Base-by-base conservation (phyloP, 176 grass and related monocot species). In the Eleusine coracana region DNA sequence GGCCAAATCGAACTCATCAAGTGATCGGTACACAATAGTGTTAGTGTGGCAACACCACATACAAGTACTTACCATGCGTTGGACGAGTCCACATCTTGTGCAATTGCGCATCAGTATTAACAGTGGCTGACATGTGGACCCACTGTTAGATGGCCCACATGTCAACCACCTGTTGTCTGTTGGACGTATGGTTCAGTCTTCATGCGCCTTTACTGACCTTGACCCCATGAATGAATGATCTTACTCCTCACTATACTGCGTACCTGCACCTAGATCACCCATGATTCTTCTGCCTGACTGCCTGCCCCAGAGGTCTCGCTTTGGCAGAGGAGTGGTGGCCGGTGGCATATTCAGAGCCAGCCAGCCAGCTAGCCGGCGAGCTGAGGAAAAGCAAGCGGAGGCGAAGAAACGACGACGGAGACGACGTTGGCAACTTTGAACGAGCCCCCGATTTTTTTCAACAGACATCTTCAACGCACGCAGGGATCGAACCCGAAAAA, bases 371-470 rank as follows among this genome's bases (percentile, higher is more conserved):
- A 13, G 59, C 63, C 63, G 13, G 28, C 6, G 39, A 68, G 73
- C 14, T 10, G 7, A 6, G 21, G 67, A 58, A 34, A 46, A 28
- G 39, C 7, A 3, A 52, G 50, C 14, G 2, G 63, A 68, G 63
- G 31, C 54, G 48, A 16, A 64, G 76, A 45, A 52, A 10, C 44
- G 37, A 59, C 48, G 78, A 25, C 17, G 63, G 23, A n/a, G 78
- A 66, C 5, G 77, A 81, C 79, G 79, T 70, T 9, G 55, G 66
- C 31, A 59, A 73, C 80, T 79, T 88, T 84, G 82, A 85, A 89
- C 82, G 48, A 77, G 7, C 13, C 37, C 15, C 8, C 15, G 8
- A 27, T 34, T 44, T 80, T 44, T 82, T 68, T 72, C 56, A 55
- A 49, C 67, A 37, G 80, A 68, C 87, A 80, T 63, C 12, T 86